Conservation (phyloP, 1,284 basidiomycete species). For the Phellopilus nigrolimitatus region DNA sequence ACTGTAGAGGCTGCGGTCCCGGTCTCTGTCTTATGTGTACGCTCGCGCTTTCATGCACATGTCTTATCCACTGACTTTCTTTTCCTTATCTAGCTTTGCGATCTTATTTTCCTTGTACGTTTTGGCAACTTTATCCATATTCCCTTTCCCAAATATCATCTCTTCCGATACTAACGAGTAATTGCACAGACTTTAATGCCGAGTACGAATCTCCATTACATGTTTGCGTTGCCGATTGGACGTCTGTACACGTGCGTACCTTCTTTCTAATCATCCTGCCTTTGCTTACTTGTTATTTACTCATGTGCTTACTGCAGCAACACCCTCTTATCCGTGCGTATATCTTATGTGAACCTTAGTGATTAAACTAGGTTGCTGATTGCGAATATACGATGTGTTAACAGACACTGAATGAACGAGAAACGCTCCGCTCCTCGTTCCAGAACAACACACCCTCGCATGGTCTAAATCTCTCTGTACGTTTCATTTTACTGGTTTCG, state of each 20-base stretch:
- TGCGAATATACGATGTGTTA: not conserved
- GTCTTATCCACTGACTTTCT: not conserved
- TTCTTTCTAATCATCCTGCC: not conserved
- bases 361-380: too few relatives aligned
- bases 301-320: slow-evolving; percentile 3
- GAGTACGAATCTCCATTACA: slow-evolving; percentile 15
- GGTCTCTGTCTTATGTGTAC: slow-evolving; percentile 13
- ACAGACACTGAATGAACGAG: slow-evolving; percentile 16
- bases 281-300: not conserved
- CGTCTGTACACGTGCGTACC: slow-evolving; percentile 10
- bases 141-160: not conserved
- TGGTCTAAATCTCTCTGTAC: slow-evolving; percentile 5
- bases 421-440: slow-evolving; percentile 5
- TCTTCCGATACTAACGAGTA: not conserved
- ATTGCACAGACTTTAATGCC: slow-evolving; percentile 8
- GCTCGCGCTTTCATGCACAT: not conserved
- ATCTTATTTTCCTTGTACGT: slow-evolving; percentile 11
- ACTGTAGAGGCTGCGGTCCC: slow-evolving; percentile 14
- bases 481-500: not conserved
- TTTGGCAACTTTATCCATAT: not conserved
- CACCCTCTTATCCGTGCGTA: slow-evolving; percentile 6
- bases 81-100: slow-evolving; percentile 2
- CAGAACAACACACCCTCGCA: slow-evolving; percentile 4
- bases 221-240: slow-evolving; percentile 16
- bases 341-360: not conserved